A percentile compares a stretch with the other conserved stretches of the same genome.
Evolutionary conservation across 169 alveolate genomes (phyloP).

Genomic region (Cyclospora cayetanensis): DNA sequence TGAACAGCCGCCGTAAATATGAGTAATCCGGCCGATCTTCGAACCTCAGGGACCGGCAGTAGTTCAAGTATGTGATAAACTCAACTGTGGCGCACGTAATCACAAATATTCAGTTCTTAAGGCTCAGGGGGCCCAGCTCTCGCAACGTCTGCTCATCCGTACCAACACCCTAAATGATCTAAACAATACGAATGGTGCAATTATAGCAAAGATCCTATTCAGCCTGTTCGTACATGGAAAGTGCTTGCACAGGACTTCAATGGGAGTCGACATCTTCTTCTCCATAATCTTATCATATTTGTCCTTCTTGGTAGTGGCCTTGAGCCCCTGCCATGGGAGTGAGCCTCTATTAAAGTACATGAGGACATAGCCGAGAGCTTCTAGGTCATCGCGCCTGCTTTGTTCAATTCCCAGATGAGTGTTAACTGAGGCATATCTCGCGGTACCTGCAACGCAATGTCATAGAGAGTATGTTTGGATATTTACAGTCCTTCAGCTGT

Average conservation of each 20-base stretch:
- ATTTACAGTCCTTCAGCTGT: too few relatives aligned
- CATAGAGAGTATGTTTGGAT: too few relatives aligned
- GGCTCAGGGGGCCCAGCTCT: too few relatives aligned
- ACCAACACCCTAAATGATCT: background rate
- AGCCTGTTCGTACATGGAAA: conserved; percentile 77
- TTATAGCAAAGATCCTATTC: background rate
- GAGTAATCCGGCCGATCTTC: conserved; percentile 97
- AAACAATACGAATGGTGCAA: background rate
- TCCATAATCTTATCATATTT: conserved; percentile 99
- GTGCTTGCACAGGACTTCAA: conserved; percentile 96
- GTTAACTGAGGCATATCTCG: conserved; percentile 97
- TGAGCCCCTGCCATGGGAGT: conserved; percentile 98
- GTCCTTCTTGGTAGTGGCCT: conserved; percentile 96
- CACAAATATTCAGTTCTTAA: too few relatives aligned
- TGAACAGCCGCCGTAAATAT: conserved; percentile 94
- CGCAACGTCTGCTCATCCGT: too few relatives aligned
- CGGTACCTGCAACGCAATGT: conserved; percentile 89
- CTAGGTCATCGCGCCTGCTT: conserved; percentile 97
- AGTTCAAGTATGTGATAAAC: conserved; percentile 89
- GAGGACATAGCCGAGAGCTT: conserved; percentile 98
- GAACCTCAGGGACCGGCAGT: conserved; percentile 94
- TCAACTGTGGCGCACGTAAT: conserved; percentile 74
- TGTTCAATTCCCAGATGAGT: conserved; percentile 97
- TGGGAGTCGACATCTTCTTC: conserved; percentile 97
- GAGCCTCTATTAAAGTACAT: conserved; percentile 97